phyloP scores from a whole-genome alignment of 495 filamentous ascomycete genomes.

The Aspergillus egyptiacus region DNA sequence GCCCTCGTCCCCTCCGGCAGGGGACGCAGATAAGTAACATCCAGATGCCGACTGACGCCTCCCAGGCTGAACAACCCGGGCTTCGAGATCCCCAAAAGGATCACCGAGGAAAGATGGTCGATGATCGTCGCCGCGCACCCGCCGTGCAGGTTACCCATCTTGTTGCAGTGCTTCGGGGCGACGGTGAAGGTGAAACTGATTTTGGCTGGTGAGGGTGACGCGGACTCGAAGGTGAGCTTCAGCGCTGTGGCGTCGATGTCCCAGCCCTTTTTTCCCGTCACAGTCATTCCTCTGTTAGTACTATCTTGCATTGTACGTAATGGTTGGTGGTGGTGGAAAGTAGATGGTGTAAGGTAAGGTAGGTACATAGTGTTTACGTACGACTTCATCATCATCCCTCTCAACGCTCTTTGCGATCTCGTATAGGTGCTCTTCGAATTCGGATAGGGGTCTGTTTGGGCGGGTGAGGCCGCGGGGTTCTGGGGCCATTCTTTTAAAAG shows the following conservation, averaged over 20 bases:
- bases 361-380: not conserved
- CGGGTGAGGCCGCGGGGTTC: constrained; percentile 1
- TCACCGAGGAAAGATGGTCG: constrained; percentile 58
- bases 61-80: constrained; percentile 56
- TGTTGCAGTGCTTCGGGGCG: constrained; percentile 51
- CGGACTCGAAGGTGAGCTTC: constrained; percentile 39
- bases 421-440: constrained; percentile 30
- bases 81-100: constrained; percentile 49
- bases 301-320: no score
- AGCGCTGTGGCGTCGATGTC: constrained; percentile 26
- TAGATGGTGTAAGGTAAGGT: no score
- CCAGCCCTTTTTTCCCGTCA: constrained; percentile 39
- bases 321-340: not conserved
- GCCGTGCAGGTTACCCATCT: constrained; percentile 59
- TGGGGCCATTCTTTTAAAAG: not conserved
- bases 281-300: no score
- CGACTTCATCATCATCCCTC: constrained; percentile 1
- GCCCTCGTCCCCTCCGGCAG: constrained; percentile 45
- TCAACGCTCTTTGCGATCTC: not conserved
- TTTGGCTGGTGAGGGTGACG: constrained; percentile 26
- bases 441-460: constrained; percentile 26
- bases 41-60: constrained; percentile 64
- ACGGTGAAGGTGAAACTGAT: constrained; percentile 44
- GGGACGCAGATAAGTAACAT: constrained; percentile 62
- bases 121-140: constrained; percentile 63